Base-by-base conservation (phyloP, 805 yeast genomes). In the Ogataea nitratoaversa region DNA sequence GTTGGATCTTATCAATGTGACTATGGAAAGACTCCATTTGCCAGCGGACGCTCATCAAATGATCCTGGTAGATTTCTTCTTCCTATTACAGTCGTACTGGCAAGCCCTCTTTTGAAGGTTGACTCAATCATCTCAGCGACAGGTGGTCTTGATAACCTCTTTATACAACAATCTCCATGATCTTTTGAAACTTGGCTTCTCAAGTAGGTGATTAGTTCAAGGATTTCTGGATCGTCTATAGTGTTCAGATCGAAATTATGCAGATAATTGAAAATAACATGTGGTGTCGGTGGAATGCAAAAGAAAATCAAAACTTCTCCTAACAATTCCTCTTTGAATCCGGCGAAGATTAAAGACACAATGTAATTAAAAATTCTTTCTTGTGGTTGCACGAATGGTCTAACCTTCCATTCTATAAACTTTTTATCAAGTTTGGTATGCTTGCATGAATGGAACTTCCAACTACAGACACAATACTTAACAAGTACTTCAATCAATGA, bases 401-500 rank as follows among this genome's bases (percentile, higher is more conserved):
- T 36, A 11, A 62, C 37, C 5, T 56, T 52, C 72, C 74, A 71
- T 3, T 42, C 46, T 11, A 46, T 34, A 37, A 67, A 67, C 31
- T 47, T 50, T 16, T 33, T 42, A 6, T 43, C 43, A 8, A 63
- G 38, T 8, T 43, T 42, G 1, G 49, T 25, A 19, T 57, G 53
- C 8, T 55, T 40, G 6, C 40, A 37, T 8, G 34, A 43, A 14
- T 44, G 40, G 41, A 56, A 69, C 18, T 53, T 52, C 76, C 75
- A 74, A 43, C 72, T 74, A 8, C 65, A 56, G 56, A 71, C 68
- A 40, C 74, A 69, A 45, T 71, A 74, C 35, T 61, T 64, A 14
- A 74, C 49, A 3, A 73, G 43, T 52, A 68, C 52, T 24, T 74
- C 79, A 11, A 71, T 34, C 17, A 73, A 35, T 1, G 64, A 47